Base-by-base conservation (phyloP, 441 rosid genomes). In the Pelargonium australe region DNA sequence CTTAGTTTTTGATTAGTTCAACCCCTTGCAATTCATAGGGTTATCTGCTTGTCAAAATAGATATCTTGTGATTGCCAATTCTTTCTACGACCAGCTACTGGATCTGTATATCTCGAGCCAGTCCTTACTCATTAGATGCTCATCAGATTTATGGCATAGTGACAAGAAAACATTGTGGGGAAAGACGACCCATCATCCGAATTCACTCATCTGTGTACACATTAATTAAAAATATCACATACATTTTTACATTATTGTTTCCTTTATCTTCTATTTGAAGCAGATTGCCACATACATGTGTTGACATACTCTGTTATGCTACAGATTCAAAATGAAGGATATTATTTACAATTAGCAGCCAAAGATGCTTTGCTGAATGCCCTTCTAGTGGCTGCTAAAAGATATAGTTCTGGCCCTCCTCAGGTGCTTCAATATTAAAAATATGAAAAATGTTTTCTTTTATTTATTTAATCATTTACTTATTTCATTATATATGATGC, bases 291-390 rank as follows among this genome's bases (percentile, higher is more conserved):
- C 23, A 20, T 45, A 45, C 11, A 45, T 7, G 13, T 45, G 51
- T 57, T 69, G 40, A 41, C 3, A 4, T 25, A 12, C 34, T 68
- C 40, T 40, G 7, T 70, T 34, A 12, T 70, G 63, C 34, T 81
- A 79, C 91, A 91, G 98, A 86, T 93, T 81, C 98, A 91, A 80
- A 89, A 79, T 71, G 98, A 91, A 87, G 97, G 96, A 49, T 80
- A 76, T 81, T 82, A 77, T 79, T 84, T 93, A 78, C 96, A 86
- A 73, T 68, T 78, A 45, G 83, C 83, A 31, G 85, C 83, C 45
- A 93, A 89, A 79, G 96, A 91, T 65, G 96, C 91, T 70, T 80
- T 93, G 78, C 85, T 91, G 51, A 87, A 86, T 72, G 91, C 98
- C 16, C 89, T 93, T 79, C 91, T 93, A 64, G 43, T 85, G 64